A percentile compares a stretch with the other conserved stretches of the same genome.
These are phyloP conservation scores for Multifurca ochricompacta DNA, from an alignment of 768 basidiomycete species.

Conservation along the genomic window DNA sequence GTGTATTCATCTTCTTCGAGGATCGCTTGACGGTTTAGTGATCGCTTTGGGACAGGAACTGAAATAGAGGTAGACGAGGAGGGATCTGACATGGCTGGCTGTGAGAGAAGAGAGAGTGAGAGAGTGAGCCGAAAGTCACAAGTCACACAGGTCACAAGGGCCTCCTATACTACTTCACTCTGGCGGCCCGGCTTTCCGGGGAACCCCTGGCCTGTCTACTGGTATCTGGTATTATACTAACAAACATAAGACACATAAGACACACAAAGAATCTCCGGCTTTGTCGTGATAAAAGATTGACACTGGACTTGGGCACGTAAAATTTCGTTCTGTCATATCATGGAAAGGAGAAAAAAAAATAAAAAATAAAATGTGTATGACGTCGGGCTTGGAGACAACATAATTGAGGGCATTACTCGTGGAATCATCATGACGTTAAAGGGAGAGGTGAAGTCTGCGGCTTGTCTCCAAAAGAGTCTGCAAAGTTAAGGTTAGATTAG, in stretches of 20 bases:
- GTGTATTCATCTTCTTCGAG: conserved; percentile 96
- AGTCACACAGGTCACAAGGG: neutral
- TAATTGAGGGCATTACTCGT: conserved; percentile 17
- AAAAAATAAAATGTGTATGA: neutral
- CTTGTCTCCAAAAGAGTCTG: neutral
- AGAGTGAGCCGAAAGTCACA: no score
- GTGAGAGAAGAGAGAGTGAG: neutral
- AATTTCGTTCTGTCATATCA: conserved; percentile 15
- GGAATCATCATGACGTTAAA: conserved; percentile 1
- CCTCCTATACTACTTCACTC: no score
- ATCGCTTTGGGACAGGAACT: conserved; percentile 34
- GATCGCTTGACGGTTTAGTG: conserved; percentile 63
- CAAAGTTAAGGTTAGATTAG: neutral
- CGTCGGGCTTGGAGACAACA: conserved; percentile 4
- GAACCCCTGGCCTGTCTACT: no score
- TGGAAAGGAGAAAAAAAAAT: no score
- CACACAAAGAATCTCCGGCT: neutral
- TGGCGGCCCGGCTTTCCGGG: neutral
- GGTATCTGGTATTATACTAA: no score
- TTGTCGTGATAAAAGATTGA: conserved; percentile 7
- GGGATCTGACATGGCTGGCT: conserved; percentile 29
- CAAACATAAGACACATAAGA: conserved; percentile 9
- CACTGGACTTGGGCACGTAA: neutral
- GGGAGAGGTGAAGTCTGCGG: neutral
- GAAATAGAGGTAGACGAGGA: conserved; percentile 25